Evolutionary conservation across 2,329 filamentous ascomycete genomes (phyloP).

Genomic region (Ophioceras dolichostomum): DNA sequence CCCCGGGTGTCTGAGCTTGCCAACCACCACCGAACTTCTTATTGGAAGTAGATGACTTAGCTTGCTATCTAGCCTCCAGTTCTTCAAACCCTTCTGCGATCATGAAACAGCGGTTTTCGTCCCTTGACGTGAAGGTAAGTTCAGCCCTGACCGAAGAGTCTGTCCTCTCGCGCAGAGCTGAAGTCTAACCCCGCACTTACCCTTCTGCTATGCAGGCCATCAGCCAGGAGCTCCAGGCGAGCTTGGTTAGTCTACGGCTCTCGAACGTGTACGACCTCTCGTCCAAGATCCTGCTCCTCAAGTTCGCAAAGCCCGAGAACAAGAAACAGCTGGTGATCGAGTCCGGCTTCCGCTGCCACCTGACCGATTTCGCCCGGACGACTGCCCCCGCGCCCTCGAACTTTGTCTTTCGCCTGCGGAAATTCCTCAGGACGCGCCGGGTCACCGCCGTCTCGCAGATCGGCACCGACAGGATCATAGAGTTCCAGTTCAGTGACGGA

Average conservation of each 20-base stretch:
- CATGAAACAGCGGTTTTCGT: constrained; percentile 49
- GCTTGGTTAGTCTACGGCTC: constrained; percentile 66
- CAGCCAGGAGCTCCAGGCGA: constrained; percentile 75
- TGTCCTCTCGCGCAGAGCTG: neutral
- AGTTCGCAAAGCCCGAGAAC: constrained; percentile 80
- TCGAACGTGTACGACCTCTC: constrained; percentile 95
- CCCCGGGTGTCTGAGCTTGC: too few species aligned
- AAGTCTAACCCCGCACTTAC: neutral
- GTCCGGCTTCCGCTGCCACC: constrained; percentile 88
- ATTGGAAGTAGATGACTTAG: too few species aligned
- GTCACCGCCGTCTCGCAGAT: constrained; percentile 74
- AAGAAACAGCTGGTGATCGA: constrained; percentile 89
- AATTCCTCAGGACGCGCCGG: constrained; percentile 75
- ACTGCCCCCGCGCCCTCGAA: constrained; percentile 67
- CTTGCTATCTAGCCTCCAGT: neutral
- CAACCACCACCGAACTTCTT: too few species aligned
- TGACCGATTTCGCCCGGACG: constrained; percentile 81
- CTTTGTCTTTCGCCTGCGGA: constrained; percentile 78
- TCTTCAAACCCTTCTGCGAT: neutral
- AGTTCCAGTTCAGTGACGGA: constrained; percentile 87
- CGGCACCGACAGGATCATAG: constrained; percentile 85
- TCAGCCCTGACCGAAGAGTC: neutral
- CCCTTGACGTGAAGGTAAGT: constrained; percentile 40
- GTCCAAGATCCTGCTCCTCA: constrained; percentile 88
- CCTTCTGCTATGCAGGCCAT: constrained; percentile 53